phyloP scores from a whole-genome alignment of 106 monocot species.

The Dendrobium chrysotoxum region DNA sequence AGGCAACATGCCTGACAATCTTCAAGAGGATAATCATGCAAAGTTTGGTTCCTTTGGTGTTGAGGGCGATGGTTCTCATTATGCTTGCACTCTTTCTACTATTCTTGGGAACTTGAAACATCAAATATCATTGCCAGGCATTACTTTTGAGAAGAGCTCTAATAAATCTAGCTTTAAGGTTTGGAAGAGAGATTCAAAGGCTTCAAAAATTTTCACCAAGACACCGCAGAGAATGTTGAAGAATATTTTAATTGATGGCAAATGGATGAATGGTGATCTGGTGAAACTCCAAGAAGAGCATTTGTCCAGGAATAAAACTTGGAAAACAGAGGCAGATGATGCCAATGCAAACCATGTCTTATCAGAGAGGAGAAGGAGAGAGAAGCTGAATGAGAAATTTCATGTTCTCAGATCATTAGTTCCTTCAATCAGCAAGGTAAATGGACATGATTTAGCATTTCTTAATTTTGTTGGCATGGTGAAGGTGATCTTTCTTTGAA shows the following conservation, averaged over 20 bases:
- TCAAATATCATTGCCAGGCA: neutral
- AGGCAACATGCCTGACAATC: constrained; percentile 4
- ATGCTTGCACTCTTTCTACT: constrained; percentile 35
- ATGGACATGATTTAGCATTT: neutral
- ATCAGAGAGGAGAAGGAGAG: constrained; percentile 61
- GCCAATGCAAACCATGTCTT: constrained; percentile 32
- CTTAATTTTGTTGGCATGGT: neutral
- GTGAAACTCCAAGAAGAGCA: constrained; percentile 7
- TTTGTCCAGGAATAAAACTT: constrained; percentile 10
- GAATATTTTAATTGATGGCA: constrained; percentile 37
- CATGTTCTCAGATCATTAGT: constrained; percentile 53
- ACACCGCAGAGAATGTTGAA: constrained; percentile 55
- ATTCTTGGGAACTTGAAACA: constrained; percentile 31
- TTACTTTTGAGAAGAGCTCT: constrained; percentile 11
- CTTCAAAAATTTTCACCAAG: neutral
- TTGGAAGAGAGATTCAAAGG: constrained; percentile 28
- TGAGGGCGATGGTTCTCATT: constrained; percentile 33
- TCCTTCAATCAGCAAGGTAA: constrained; percentile 78
- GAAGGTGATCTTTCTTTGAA: no score
- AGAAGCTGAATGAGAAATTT: constrained; percentile 86
- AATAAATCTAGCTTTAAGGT: constrained; percentile 41
- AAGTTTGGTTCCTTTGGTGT: constrained; percentile 27
- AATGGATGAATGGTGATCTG: constrained; percentile 20
- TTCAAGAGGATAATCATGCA: constrained; percentile 17
- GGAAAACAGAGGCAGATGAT: constrained; percentile 34